Evolutionary conservation across 2,329 filamentous ascomycete species (phyloP).

Genomic region (Aphanocladium album): DNA sequence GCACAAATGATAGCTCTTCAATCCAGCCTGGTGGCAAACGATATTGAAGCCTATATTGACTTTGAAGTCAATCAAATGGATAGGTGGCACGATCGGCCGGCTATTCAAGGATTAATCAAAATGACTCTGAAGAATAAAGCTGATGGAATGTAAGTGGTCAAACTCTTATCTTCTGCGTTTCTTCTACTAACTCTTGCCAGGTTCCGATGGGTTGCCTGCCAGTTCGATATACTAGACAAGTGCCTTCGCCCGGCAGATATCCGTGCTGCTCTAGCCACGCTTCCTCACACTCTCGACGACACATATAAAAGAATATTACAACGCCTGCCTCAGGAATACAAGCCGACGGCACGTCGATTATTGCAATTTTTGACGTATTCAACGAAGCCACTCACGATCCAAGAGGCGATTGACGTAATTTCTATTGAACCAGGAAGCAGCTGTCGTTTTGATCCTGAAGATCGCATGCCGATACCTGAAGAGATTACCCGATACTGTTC

Average conservation of each 20-base stretch:
- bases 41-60: neutral
- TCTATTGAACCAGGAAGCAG: neutral
- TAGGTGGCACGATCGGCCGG: neutral
- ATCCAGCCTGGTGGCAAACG: neutral
- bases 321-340: neutral
- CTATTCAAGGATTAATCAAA: neutral
- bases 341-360: neutral
- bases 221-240: conserved; percentile 4
- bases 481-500: neutral
- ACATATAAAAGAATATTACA: neutral
- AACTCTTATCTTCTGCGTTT: no score
- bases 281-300: conserved; percentile 1
- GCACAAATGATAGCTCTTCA: conserved; percentile 1
- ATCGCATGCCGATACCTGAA: neutral
- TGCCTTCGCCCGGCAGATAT: neutral
- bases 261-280: neutral
- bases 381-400: neutral
- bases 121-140: neutral
- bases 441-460: neutral
- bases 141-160: neutral
- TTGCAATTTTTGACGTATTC: conserved; percentile 6
- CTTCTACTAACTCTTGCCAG: neutral
- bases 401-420: conserved; percentile 5
- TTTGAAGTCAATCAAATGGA: neutral
- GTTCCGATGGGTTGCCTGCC: conserved; percentile 11